Conservation (phyloP, 805 yeast genomes). For the Candida xiaguanensis region DNA sequence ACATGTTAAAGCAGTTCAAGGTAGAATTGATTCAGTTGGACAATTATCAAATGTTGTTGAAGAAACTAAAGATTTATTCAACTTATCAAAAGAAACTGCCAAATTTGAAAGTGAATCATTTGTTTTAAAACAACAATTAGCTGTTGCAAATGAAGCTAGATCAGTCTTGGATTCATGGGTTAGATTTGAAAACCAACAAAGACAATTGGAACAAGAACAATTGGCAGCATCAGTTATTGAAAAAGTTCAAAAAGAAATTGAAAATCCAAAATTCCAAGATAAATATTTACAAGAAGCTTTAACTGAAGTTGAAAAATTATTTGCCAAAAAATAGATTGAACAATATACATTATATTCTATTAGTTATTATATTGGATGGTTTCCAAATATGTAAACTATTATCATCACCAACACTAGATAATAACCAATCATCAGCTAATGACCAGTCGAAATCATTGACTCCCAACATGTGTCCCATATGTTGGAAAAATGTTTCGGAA, state of each 20-base stretch:
- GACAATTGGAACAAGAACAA: constrained; percentile 94
- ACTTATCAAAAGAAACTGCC: constrained; percentile 94
- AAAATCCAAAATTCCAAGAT: constrained; percentile 90
- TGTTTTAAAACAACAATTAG: constrained; percentile 88
- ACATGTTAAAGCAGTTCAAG: constrained; percentile 91
- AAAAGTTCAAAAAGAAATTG: constrained; percentile 81
- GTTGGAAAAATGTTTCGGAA: constrained; percentile 48
- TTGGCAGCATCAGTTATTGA: constrained; percentile 81
- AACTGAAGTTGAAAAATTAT: constrained; percentile 85
- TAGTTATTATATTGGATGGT: constrained; percentile 41
- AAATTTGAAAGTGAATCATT: constrained; percentile 91
- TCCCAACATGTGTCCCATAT: constrained; percentile 85
- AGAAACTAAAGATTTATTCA: constrained; percentile 88
- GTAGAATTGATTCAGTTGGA: constrained; percentile 83
- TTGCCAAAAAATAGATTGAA: constrained; percentile 42
- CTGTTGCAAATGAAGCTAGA: constrained; percentile 86
- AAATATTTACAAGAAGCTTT: constrained; percentile 87
- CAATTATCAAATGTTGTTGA: constrained; percentile 88
- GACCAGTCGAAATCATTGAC: constrained; percentile 86
- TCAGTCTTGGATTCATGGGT: constrained; percentile 98
- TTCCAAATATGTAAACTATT: constrained; percentile 86
- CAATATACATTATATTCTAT: constrained; percentile 6
- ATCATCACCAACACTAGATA: constrained; percentile 79
- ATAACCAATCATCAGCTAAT: constrained; percentile 60
- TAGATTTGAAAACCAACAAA: constrained; percentile 93